phyloP scores from a whole-genome alignment of 345 rosid species.

The rapeseed (Brassica napus) region DNA sequence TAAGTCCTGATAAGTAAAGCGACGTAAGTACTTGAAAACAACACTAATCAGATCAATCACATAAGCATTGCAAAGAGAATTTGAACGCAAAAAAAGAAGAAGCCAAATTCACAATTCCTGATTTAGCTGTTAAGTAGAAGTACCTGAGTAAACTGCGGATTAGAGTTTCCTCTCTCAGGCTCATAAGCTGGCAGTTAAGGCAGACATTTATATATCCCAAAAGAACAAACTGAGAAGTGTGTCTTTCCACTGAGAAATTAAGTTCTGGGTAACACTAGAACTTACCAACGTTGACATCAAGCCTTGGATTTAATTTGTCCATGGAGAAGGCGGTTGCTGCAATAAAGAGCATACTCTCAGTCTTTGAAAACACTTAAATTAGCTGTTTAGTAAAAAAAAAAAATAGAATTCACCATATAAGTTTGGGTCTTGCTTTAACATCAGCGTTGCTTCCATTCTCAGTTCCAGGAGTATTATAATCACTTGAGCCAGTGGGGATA shows the following conservation, averaged over 20 bases:
- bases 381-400: not conserved
- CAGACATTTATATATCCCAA: constrained; percentile 18
- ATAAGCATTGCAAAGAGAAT: not conserved
- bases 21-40: constrained; percentile 28
- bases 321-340: constrained; percentile 91
- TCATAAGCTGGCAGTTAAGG: constrained; percentile 69
- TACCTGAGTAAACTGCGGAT: constrained; percentile 82
- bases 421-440: constrained; percentile 77
- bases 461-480: constrained; percentile 75
- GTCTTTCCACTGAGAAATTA: not conserved
- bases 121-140: not conserved
- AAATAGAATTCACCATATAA: constrained; percentile 58
- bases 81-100: not conserved
- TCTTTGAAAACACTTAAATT: not conserved
- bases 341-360: constrained; percentile 15
- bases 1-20: constrained; percentile 58
- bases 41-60: constrained; percentile 44
- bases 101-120: not conserved
- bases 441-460: constrained; percentile 63
- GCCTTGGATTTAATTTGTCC: constrained; percentile 67
- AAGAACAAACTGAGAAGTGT: constrained; percentile 20
- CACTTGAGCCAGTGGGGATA: constrained; percentile 85
- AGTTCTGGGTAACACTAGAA: constrained; percentile 20
- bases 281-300: constrained; percentile 98
- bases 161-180: constrained; percentile 71